A percentile compares a stretch with the other conserved stretches of the same genome.
Evolutionary conservation across 2,329 filamentous ascomycete genomes (phyloP).

Genomic region (Bertia moriformis): DNA sequence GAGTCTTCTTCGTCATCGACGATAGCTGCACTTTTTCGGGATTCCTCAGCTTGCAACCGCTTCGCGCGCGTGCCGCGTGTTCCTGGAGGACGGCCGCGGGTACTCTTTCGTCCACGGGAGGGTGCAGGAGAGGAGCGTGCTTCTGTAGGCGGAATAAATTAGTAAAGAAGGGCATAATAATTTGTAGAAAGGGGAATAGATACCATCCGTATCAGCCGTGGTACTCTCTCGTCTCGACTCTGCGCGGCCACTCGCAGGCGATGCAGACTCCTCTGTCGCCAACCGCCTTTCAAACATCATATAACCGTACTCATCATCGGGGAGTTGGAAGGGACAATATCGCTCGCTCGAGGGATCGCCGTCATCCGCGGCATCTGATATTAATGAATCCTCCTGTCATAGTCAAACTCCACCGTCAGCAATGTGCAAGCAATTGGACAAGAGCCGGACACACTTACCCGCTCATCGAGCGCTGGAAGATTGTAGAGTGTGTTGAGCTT

Average conservation of each 20-base stretch:
- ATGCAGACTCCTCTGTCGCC: background rate
- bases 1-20: background rate
- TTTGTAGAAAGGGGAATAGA: background rate
- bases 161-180: background rate
- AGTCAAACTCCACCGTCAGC: background rate
- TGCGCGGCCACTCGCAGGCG: background rate
- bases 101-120: background rate
- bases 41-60: background rate
- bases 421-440: background rate
- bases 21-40: background rate
- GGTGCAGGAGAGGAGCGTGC: background rate
- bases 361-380: background rate
- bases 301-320: background rate
- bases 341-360: background rate
- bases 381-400: background rate
- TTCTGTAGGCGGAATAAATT: background rate
- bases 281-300: background rate
- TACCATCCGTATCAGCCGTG: background rate
- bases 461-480: slow-evolving; percentile 45
- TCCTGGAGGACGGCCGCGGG: background rate
- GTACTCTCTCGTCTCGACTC: background rate
- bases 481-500: slow-evolving; percentile 49
- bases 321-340: background rate
- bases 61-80: slow-evolving; percentile 2
- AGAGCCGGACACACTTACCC: slow-evolving; percentile 20